These are phyloP conservation scores for Brassica cretica DNA, from an alignment of 345 rosid genomes.

Conservation along the genomic window DNA sequence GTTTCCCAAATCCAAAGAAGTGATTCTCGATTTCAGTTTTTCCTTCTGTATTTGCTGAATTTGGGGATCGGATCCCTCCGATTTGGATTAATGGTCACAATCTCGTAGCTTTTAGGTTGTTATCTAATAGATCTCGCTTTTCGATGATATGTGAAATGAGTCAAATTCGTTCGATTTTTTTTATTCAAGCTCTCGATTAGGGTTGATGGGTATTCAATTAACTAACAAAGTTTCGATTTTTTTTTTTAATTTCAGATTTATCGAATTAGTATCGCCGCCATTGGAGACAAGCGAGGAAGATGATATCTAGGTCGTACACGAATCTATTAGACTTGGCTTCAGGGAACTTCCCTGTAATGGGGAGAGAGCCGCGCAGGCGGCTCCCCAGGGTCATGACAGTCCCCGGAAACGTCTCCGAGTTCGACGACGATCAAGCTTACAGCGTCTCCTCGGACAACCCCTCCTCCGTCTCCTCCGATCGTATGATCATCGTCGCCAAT, in stretches of 20 bases:
- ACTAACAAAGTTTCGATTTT: background rate
- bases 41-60: slow-evolving; percentile 26
- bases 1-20: background rate
- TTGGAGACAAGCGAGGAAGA: slow-evolving; percentile 34
- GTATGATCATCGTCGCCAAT: slow-evolving; percentile 45
- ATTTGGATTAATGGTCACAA: slow-evolving; percentile 24
- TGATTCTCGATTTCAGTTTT: background rate
- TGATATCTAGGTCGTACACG: slow-evolving; percentile 45
- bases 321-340: slow-evolving; percentile 41
- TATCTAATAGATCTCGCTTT: slow-evolving; percentile 37
- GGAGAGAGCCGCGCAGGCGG: slow-evolving; percentile 37
- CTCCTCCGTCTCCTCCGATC: slow-evolving; percentile 40
- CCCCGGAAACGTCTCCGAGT: slow-evolving; percentile 42
- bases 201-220: slow-evolving; percentile 3
- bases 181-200: slow-evolving; percentile 23
- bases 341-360: slow-evolving; percentile 49
- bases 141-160: slow-evolving; percentile 9
- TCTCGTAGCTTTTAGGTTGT: slow-evolving; percentile 18
- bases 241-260: background rate
- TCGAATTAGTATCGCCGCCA: background rate
- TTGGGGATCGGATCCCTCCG: slow-evolving; percentile 38
- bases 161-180: slow-evolving; percentile 23
- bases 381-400: slow-evolving; percentile 46
- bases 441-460: slow-evolving; percentile 44
- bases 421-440: slow-evolving; percentile 43